Percentiles rank a stretch among this genome's conserved stretches.
Evolutionary conservation across 2,329 filamentous ascomycete genomes (phyloP).

Genomic region (Setomelanomma holmii): DNA sequence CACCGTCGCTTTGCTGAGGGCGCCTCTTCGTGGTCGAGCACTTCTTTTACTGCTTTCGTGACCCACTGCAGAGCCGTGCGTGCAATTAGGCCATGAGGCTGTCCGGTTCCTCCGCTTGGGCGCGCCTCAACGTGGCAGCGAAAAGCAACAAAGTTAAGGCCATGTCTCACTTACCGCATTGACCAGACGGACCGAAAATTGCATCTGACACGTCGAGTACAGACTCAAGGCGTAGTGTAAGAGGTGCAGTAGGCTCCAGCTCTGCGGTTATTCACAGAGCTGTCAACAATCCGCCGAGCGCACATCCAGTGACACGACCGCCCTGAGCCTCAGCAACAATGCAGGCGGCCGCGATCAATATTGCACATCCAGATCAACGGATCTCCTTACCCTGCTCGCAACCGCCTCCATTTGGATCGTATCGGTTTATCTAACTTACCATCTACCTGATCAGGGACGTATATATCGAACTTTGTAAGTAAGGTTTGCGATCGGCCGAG

Average conservation of each 20-base stretch:
- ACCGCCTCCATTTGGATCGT: background rate
- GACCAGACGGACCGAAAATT: background rate
- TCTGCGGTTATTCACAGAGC: background rate
- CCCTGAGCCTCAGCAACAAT: slow-evolving; percentile 6
- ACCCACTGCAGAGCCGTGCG: background rate
- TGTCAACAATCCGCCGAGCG: background rate
- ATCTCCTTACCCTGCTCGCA: background rate
- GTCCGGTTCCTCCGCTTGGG: slow-evolving; percentile 3
- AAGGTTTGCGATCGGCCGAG: too few species aligned
- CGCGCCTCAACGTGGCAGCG: slow-evolving; percentile 6
- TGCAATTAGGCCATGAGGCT: slow-evolving; percentile 6
- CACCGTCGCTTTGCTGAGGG: background rate
- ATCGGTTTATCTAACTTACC: too few species aligned
- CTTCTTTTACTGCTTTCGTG: background rate
- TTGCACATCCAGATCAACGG: background rate
- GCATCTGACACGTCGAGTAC: background rate
- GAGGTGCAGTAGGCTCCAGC: background rate
- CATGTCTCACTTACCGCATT: background rate
- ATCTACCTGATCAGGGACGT: too few species aligned
- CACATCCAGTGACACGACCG: background rate
- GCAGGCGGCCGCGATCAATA: slow-evolving; percentile 5
- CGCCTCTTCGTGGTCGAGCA: background rate
- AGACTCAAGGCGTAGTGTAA: background rate
- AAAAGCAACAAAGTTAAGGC: slow-evolving; percentile 4
- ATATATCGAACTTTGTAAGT: too few species aligned